Percentiles rank a stretch among this genome's conserved stretches.
Evolutionary conservation across 1,139 yeast species (phyloP).

Genomic region (Candida sanyaensis): DNA sequence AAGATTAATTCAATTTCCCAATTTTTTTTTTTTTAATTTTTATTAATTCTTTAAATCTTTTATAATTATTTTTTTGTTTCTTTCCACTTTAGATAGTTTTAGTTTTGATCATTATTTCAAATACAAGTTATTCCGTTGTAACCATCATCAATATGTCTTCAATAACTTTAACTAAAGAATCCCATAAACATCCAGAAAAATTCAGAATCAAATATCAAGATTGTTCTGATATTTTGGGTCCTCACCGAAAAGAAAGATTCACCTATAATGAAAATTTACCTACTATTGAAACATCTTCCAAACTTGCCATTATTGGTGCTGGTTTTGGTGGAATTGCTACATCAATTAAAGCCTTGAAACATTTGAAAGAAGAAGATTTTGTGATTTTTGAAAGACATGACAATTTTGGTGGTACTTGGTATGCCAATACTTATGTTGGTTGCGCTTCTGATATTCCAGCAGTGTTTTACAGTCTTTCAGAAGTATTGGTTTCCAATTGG

Average conservation of each 20-base stretch:
- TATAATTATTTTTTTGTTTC: too few species aligned
- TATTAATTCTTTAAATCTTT: too few species aligned
- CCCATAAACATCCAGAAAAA: conserved; percentile 34
- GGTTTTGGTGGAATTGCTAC: conserved; percentile 50
- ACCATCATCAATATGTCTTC: conserved; percentile 20
- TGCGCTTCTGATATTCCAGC: conserved; percentile 56
- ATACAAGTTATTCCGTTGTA: not conserved
- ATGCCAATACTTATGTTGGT: conserved; percentile 55
- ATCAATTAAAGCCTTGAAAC: conserved; percentile 31
- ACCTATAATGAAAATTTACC: conserved; percentile 21
- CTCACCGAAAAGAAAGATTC: conserved; percentile 11
- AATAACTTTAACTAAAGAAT: conserved; percentile 28
- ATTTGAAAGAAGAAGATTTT: conserved; percentile 34
- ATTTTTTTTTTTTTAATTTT: too few species aligned
- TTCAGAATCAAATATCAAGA: conserved; percentile 33
- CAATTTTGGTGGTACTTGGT: conserved; percentile 58
- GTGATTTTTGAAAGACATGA: conserved; percentile 46
- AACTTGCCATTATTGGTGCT: conserved; percentile 46
- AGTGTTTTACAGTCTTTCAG: conserved; percentile 46
- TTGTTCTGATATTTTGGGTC: conserved; percentile 29
- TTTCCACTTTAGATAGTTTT: not conserved
- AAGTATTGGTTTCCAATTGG: conserved; percentile 46
- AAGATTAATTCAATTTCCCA: too few species aligned
- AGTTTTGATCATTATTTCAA: not conserved
- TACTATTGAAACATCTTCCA: conserved; percentile 24